These are phyloP conservation scores for Medicago arabica DNA, from an alignment of 306 rosid genomes.

Conservation along the genomic window DNA sequence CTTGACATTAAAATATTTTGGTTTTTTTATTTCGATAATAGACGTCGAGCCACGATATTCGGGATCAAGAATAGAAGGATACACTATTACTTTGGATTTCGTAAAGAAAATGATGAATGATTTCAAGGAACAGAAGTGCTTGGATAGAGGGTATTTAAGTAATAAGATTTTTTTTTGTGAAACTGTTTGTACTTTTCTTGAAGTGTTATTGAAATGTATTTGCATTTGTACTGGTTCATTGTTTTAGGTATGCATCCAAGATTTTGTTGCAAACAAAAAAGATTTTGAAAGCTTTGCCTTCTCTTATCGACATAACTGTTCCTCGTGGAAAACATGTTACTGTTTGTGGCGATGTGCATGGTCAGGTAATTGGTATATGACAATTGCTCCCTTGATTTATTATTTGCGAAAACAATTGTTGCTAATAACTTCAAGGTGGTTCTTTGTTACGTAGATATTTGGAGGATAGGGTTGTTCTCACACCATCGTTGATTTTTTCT, in stretches of 20 bases:
- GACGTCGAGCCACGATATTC: slow-evolving; percentile 92
- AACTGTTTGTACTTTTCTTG: slow-evolving; percentile 27
- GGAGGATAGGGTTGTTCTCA: background rate
- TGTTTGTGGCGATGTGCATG: slow-evolving; percentile 99
- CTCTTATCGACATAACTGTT: slow-evolving; percentile 83
- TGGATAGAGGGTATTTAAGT: slow-evolving; percentile 80
- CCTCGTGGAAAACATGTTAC: slow-evolving; percentile 83
- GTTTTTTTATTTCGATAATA: slow-evolving; percentile 51
- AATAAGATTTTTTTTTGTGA: background rate
- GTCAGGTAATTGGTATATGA: slow-evolving; percentile 69
- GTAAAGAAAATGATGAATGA: slow-evolving; percentile 97
- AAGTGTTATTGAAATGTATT: slow-evolving; percentile 29
- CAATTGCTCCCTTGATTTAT: too few species aligned
- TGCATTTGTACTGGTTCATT: slow-evolving; percentile 35
- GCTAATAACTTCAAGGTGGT: slow-evolving; percentile 10
- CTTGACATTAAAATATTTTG: slow-evolving; percentile 43
- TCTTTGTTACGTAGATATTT: slow-evolving; percentile 11
- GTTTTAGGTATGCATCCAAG: slow-evolving; percentile 85
- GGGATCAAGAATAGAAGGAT: slow-evolving; percentile 95
- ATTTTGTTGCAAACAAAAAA: slow-evolving; percentile 89
- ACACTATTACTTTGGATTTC: slow-evolving; percentile 84
- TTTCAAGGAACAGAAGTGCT: slow-evolving; percentile 84
- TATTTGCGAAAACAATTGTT: background rate
- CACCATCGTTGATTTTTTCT: too few species aligned
- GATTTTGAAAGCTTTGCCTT: slow-evolving; percentile 76